Base-by-base conservation (phyloP, 1,139 yeast species). In the Debaryomyces subglobosus region DNA sequence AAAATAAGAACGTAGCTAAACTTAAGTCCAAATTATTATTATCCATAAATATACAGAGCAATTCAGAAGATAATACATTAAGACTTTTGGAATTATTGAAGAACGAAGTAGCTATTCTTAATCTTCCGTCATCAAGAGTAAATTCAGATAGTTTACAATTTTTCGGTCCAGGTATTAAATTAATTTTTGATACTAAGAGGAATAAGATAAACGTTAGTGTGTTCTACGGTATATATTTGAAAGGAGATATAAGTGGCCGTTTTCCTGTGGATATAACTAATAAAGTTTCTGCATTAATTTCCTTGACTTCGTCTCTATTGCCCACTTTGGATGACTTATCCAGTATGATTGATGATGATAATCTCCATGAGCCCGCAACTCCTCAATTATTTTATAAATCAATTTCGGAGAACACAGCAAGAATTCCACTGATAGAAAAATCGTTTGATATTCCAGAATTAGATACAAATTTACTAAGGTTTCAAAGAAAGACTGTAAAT, bases 401-500 rank as follows among this genome's bases (percentile, higher is more conserved):
- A 3, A 66, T 75, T 44, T 64, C 76, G 2, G 68, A 66, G 20
- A 56, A 64, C 49, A 73, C 79, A 1, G 52, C 57, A 5, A 42
- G 45, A 5, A 51, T 72, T 40, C 62, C 69, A 0, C 39, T 48
- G 0, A 53, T 59, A 2, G 54, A 53, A 1, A 54, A 53, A 3
- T 53, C 58, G 2, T 64, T 69, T 49, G 73, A 72, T 27, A 59
- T 77, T n/a, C 79, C 83, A 0, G 82, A 77, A 37, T 63, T 85
- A 15, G 76, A 71, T 24, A 74, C 85, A 0, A 67, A 69, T 5
- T 65, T 85, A 10, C 62, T 85, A 20, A 71, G 72, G 5, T 89
- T 85, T 53, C 96, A 89, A 59, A 69, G 75, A 5, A 81, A 78
- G 45, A 77, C 94, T 0, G 79, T 89, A 0, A 63, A 72, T 23